phyloP scores from a whole-genome alignment of 352 stramenopile species.

The Phytopythium helicoides region DNA sequence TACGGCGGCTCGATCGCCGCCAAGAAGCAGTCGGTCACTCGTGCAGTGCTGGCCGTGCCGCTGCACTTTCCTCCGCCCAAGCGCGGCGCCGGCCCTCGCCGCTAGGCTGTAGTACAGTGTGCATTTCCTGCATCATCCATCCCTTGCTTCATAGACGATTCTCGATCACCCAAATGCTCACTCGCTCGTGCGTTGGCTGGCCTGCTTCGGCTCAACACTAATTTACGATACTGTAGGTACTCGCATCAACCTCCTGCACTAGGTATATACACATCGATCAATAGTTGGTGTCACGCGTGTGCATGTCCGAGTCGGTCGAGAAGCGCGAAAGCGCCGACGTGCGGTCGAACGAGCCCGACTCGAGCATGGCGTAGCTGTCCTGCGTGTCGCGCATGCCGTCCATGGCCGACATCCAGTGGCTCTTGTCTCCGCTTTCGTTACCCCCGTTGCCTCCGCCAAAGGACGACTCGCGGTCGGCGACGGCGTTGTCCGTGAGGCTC shows the following conservation, averaged over 20 bases:
- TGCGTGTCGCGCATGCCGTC: slow-evolving; percentile 78
- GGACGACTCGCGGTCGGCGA: slow-evolving; percentile 21
- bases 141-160: neutral
- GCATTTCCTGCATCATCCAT: neutral
- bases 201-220: neutral
- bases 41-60: slow-evolving; percentile 71
- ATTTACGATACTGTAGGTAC: neutral
- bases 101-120: slow-evolving; percentile 4
- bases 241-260: neutral
- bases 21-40: slow-evolving; percentile 62
- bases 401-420: slow-evolving; percentile 68
- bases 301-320: slow-evolving; percentile 70
- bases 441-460: slow-evolving; percentile 9
- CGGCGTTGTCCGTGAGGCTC: slow-evolving; percentile 14
- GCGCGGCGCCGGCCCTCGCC: slow-evolving; percentile 35
- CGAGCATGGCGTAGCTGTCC: slow-evolving; percentile 83
- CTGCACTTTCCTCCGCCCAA: slow-evolving; percentile 76
- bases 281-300: slow-evolving; percentile 10
- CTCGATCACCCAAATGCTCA: neutral
- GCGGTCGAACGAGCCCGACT: slow-evolving; percentile 68
- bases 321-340: slow-evolving; percentile 71
- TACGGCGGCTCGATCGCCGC: slow-evolving; percentile 53
- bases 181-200: neutral
- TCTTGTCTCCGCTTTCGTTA: slow-evolving; percentile 25
- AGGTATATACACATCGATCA: slow-evolving; percentile 4